Base-by-base conservation (phyloP, 176 grass and related monocot species). In the Thalia dealbata region DNA sequence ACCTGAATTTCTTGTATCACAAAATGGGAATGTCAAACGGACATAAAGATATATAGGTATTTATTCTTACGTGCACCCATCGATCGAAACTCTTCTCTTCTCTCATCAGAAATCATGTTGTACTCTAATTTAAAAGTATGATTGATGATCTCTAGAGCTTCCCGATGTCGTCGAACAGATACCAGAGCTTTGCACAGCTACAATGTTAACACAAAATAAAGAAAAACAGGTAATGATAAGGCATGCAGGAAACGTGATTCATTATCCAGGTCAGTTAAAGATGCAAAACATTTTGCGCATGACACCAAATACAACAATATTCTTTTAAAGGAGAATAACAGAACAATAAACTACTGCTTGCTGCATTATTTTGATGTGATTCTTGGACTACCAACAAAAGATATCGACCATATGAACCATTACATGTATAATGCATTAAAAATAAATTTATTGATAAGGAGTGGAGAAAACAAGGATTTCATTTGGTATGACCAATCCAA, bases 91-190 rank as follows among this genome's bases (percentile, higher is more conserved):
- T 91, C 79, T 71, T 88, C 87, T 66, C 81, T 91, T 61, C 73
- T 86, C n/a, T 88, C 73, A 78, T 56, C 29, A 73, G 83, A 78
- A 27, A 92, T 74, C 55, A 61, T 67, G 73, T 97, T 82, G 78
- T 90, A 81, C 81, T 87, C 90, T 74, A 90, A 76, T 88, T 84
- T 92, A 48, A 97, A 73, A 76, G 89, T 86, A 62, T 72, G 79
- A 64, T 92, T 97, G 63, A 97, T 86, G 61, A 97, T 81, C 82
- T 97, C 87, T 58, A 92, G 67, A 68, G 89, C 87, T 68, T 97
- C 93, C 75, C 73, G 86, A 79, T 88, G 88, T 70, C 83, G 83
- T 30, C 82, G 87, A 64, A 97, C 78, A 38, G 84, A 79, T 69
- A 90, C 81, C 78, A 97, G 81, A 69, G 93, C 84, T 82, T 75